Base-by-base conservation (phyloP, 1,284 basidiomycete species). In the Naganishia sp. region DNA sequence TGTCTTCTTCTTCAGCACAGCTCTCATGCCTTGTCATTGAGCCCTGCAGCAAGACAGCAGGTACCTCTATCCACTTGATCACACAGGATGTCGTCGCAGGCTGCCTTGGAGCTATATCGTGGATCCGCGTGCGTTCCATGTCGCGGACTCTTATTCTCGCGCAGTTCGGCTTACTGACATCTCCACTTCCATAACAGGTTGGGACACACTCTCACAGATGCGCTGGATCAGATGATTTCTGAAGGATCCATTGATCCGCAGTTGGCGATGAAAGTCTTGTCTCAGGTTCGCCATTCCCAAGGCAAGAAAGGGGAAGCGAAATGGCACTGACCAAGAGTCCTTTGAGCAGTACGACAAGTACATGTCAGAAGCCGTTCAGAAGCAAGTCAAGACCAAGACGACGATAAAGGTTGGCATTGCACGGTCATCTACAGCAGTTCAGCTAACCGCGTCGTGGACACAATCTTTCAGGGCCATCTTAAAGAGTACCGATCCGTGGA, bases 161-260 rank as follows among this genome's bases (percentile, higher is more conserved):
- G 13, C 2, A 39, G n/a, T 31, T 28, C 2, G 5, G 46, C 15
- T 50, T 25, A n/a, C 28, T 63, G 3, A 53, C 43, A 18, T 45
- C 18, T 13, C 3, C 18, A 54, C 25, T n/a, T 31, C 33, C 61
- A 16, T 23, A 1, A 45, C 52, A 98, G 95, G 72, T 92, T 98
- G 80, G 95, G 95, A 49, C 92, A 94, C 84, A 93, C 95, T 54
- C 85, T 99, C 65, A 97, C 95, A n/a, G 95, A 99, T 83, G 94
- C 95, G 70, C 87, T 99, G 73, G 95, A 99, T 81, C 95, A 99
- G 82, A 86, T 99, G 69, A 99, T 99, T 75, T 96, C 94, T 60
- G 92, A 90, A 72, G 95, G 95, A 1, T 89, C 92, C 67, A 98
- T 99, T 73, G 96, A 94, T 23, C 95, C 96, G 2, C 94, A 99